Conservation (phyloP, 2,329 filamentous ascomycete genomes). For the Huntiella savannae region DNA sequence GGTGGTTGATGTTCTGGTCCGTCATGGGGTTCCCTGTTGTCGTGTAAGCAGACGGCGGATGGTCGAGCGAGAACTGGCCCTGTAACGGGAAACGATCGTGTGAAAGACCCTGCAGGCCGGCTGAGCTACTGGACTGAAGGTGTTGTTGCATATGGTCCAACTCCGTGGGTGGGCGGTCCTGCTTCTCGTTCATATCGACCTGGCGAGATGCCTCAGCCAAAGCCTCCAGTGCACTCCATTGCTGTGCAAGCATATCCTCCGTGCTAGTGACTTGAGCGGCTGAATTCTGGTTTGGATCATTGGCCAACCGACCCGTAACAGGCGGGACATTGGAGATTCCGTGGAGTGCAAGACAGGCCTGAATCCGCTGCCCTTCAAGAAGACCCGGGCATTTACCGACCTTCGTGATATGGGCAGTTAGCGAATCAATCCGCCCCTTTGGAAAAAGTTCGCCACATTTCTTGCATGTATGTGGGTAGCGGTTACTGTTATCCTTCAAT, state of each 20-base stretch:
- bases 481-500: slow-evolving; percentile 73
- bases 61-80: slow-evolving; percentile 39
- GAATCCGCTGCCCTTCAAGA: slow-evolving; percentile 53
- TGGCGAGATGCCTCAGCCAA: slow-evolving; percentile 75
- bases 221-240: slow-evolving; percentile 68
- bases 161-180: slow-evolving; percentile 19
- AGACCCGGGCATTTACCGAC: slow-evolving; percentile 55
- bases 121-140: not conserved
- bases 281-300: slow-evolving; percentile 3
- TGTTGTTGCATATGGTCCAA: slow-evolving; percentile 20
- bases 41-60: slow-evolving; percentile 33
- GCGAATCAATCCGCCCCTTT: slow-evolving; percentile 69
- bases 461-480: slow-evolving; percentile 82
- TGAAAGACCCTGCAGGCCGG: slow-evolving; percentile 6
- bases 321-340: slow-evolving; percentile 35
- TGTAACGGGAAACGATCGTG: slow-evolving; percentile 32
- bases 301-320: slow-evolving; percentile 5
- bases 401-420: slow-evolving; percentile 67
- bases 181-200: slow-evolving; percentile 47
- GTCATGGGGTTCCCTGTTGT: slow-evolving; percentile 14
- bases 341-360: slow-evolving; percentile 53
- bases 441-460: slow-evolving; percentile 75
- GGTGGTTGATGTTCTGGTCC: slow-evolving; percentile 5
- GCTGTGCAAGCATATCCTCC: slow-evolving; percentile 26
- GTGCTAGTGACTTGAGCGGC: slow-evolving; percentile 11